Base-by-base conservation (phyloP, 352 stramenopile genomes). In the Globisporangium polare region DNA sequence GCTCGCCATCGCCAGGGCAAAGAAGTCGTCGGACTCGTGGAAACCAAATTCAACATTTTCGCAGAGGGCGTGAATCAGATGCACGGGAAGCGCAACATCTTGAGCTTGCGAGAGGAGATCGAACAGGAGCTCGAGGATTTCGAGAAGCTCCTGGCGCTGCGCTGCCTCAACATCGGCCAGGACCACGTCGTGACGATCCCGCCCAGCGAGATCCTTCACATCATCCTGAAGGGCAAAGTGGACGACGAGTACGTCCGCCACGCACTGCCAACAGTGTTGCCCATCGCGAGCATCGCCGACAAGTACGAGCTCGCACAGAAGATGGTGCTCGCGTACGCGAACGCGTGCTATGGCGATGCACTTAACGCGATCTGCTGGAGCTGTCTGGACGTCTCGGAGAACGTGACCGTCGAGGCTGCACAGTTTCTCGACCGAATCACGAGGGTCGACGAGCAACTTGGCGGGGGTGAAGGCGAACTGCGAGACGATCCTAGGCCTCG, bases 311-410 rank as follows among this genome's bases (percentile, higher is more conserved):
- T 93, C 15, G 74, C 74, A 0, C 60, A 66, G 1, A 86, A 80
- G 51, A 76, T 91, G 62, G 61, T 89, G 0, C 49, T 53, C 3
- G 74, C 69, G 15, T 91, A 86, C 53, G 80, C 78, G 12, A 78
- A 86, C 33, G 53, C 65, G 0, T 57, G 65, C 17, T 88, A 89
- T 35, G 84, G 80, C 1, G 73, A 89, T 15, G 76, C 77, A 3
- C 72, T 88, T 57, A 87, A 80, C 58, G 31, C 67, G n/a, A 81
- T 90, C 35, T 89, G 78, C 69, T 83, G 72, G 76, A 91, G 82
- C 47, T 90, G 80, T 56, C 67, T 91, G 49, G 82, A 93, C 56
- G 71, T 73, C 18, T 67, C 77, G 3, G 84, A 90, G 56, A 80
- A 77, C 55, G 77, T 89, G 41, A 88, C 78, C 0, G 75, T 88